A percentile compares a stretch with the other conserved stretches of the same genome.
These are phyloP conservation scores for Torulaspora indica DNA, from an alignment of 805 yeast genomes.

Conservation along the genomic window DNA sequence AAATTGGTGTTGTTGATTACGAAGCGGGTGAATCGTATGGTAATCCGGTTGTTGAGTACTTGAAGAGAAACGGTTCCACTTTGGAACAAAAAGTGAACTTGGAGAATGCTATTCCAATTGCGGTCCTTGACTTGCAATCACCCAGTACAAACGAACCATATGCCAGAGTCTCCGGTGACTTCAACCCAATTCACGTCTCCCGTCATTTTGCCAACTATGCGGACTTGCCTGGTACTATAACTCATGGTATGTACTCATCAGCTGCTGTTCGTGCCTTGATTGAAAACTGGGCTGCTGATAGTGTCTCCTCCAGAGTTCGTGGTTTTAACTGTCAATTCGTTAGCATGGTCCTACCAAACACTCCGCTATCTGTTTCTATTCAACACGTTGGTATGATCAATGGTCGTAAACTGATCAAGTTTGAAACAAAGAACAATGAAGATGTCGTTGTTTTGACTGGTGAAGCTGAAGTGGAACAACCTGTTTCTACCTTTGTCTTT, in stretches of 20 bases:
- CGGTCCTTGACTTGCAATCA: conserved; percentile 58
- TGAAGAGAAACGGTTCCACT: conserved; percentile 84
- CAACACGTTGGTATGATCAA: conserved; percentile 98
- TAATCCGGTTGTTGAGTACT: conserved; percentile 94
- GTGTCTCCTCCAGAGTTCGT: conserved; percentile 91
- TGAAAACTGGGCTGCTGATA: conserved; percentile 98
- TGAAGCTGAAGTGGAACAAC: conserved; percentile 99
- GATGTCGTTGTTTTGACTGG: conserved; percentile 82
- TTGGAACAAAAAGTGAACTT: conserved; percentile 90
- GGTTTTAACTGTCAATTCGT: conserved; percentile 87
- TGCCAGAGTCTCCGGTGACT: conserved; percentile 96
- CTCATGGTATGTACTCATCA: conserved; percentile 98
- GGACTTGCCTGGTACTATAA: conserved; percentile 91
- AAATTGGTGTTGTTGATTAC: conserved; percentile 79
- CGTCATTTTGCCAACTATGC: conserved; percentile 93
- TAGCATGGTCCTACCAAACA: conserved; percentile 98
- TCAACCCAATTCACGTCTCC: conserved; percentile 96
- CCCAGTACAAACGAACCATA: conserved; percentile 96
- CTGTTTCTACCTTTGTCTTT: conserved; percentile 91
- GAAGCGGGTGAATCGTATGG: conserved; percentile 92
- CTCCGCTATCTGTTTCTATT: conserved; percentile 75
- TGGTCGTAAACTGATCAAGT: conserved; percentile 95
- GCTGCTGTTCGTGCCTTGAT: conserved; percentile 93
- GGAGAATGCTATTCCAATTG: conserved; percentile 85
- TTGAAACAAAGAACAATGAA: conserved; percentile 79